Evolutionary conservation across 1,284 basidiomycete genomes (phyloP), one percentile per base, ranked within the genome.

Genomic region (Leccinum idahoense): DNA sequence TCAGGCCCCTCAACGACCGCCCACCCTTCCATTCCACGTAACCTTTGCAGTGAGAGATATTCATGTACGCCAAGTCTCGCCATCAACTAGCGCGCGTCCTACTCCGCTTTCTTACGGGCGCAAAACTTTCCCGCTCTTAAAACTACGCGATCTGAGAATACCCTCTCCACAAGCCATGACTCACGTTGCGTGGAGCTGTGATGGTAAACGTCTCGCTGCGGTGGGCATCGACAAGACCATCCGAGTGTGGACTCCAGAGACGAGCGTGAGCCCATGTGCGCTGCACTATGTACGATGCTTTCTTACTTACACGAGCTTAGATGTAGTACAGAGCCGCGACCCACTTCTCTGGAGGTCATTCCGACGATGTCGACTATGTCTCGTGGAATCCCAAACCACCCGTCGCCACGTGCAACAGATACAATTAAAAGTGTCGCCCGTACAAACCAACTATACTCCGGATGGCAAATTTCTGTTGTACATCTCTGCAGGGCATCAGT

Each of bases 311-410:
- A 12, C 12, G 23, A 64, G 37, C 57, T 14, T 67, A 92, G 89
- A 84, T 90, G 79, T 89, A 91, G 60, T 76, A 81, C 35, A 81
- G 89, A 64, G 80, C 84, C 11, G 86, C 88, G 12, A 77, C 81
- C 2, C 77, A 82, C 32, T 90, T 84, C 63, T 80, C 84, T 2
- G 88, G 88, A 20, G 89, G 83, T 6, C 90, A 91, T 67, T 80
- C 81, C 4, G 88, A 90, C 62, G 88, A 90, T 57, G 85, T 88
- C 18, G 89, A 91, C 68, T 86, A 90, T 67, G 77, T 91, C 44
- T 84, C 88, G 7, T 92, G 89, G 89, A 90, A 90, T 72, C 89
- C 89, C 18, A 1, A 89, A 86, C 2, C 89, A 92, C 68, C 89
- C 89, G 83, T 70, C 82, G 87, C 62, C 78, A 82, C 63, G 79